Conservation (phyloP, 805 yeast species). For the Yamadazyma ubonensis region DNA sequence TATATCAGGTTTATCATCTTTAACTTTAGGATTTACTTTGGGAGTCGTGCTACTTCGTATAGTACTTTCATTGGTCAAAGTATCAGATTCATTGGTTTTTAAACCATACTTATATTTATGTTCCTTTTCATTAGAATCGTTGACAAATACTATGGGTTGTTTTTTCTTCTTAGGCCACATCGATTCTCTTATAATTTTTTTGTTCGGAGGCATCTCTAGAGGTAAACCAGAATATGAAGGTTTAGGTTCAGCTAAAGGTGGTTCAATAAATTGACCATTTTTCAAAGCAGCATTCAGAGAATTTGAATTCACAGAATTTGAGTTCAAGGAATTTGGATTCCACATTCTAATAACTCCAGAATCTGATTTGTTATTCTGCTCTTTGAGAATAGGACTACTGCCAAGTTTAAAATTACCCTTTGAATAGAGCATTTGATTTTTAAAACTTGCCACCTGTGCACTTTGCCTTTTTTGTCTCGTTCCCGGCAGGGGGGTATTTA, state of each 20-base stretch:
- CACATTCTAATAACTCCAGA: constrained; percentile 1
- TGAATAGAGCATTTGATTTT: constrained; percentile 12
- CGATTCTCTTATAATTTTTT: constrained; percentile 55
- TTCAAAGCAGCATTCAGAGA: too few species aligned
- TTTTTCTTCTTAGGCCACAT: constrained; percentile 45
- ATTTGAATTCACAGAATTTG: too few species aligned
- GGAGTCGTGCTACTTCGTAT: constrained; percentile 18
- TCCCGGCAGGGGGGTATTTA: constrained; percentile 3
- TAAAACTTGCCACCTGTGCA: constrained; percentile 15
- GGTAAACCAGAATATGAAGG: constrained; percentile 74
- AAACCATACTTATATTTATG: constrained; percentile 13
- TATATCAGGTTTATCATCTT: not conserved
- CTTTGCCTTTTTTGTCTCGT: constrained; percentile 12
- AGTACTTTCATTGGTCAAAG: constrained; percentile 18
- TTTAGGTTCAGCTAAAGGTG: constrained; percentile 51
- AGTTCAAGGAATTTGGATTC: not conserved
- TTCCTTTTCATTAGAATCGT: not conserved
- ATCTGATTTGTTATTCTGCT: not conserved
- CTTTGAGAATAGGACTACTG: constrained; percentile 11
- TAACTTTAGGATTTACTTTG: constrained; percentile 5
- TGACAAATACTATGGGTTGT: constrained; percentile 10
- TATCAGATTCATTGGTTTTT: constrained; percentile 16
- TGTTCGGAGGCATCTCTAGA: constrained; percentile 64
- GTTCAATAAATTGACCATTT: constrained; percentile 54
- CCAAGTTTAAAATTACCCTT: constrained; percentile 9